Base-by-base conservation (phyloP, 2,329 filamentous ascomycete genomes). In the Colletotrichum endophyticum region DNA sequence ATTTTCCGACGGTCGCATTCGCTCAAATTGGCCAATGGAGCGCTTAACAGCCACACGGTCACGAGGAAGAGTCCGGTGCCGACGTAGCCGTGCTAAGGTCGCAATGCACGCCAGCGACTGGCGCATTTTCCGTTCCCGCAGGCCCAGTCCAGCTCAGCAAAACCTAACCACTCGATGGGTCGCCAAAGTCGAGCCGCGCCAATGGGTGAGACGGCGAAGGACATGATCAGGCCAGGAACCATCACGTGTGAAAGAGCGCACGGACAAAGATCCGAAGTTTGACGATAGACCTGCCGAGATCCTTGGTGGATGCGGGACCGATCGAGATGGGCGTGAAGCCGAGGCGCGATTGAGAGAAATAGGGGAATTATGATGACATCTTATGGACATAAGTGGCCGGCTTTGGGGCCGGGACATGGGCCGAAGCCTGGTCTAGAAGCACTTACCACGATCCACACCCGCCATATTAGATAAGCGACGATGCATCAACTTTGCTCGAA, bases 401-500 rank as follows among this genome's bases (percentile, higher is more conserved):
- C 44, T 22, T 22, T 53, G 44, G 11, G n/a, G 44, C n/a, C 44
- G 11, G 44, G 44, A 53, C 2, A 1, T 53, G 11, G n/a, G 0
- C n/a, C 44, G n/a, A 53, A 0, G 1, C 44, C 44, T 22, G 44
- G 9, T 22, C 8, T 22, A 49, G 44, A 49, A 49, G 44, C n/a
- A 49, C 0, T 44, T 19, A 11, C 0, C 16, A n/a, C 36, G 16
- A 19, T 44, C 36, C 36, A 44, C 36, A 0, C 16, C 36, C 2
- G 39, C 39, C 0, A 44, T 36, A 0, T 44, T 44, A 44, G 19
- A 0, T 44, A 11, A 44, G 39, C 0, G 39, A n/a, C 0, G 39
- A 44, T 44, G 4, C 39, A n/a, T n/a, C 8, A 44, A 0, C 39
- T 44, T 0, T 44, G 0, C 36, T 44, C 36, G 19, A 2, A 6